phyloP scores from a whole-genome alignment of 768 basidiomycete species.

The Lactifluus volemus region DNA sequence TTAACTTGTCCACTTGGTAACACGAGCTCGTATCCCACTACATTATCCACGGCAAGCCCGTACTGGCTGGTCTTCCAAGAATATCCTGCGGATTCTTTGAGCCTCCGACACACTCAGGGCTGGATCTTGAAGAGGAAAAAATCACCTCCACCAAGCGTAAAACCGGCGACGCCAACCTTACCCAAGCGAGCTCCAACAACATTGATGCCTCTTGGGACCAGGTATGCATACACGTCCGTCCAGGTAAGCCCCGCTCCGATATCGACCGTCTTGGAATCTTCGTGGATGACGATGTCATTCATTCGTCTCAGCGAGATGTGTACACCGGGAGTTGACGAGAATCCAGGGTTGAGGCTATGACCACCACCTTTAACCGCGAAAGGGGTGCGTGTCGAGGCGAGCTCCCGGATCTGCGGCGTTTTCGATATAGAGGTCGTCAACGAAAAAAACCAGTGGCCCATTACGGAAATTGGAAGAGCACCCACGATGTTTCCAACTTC shows the following conservation, averaged over 20 bases:
- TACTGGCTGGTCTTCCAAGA: constrained; percentile 19
- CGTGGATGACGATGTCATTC: constrained; percentile 5
- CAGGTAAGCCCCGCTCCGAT: constrained; percentile 20
- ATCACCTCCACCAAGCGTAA: constrained; percentile 17
- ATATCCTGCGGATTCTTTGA: background rate
- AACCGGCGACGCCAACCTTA: constrained; percentile 21
- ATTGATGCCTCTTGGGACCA: constrained; percentile 15
- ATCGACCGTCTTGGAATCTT: constrained; percentile 1
- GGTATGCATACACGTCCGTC: constrained; percentile 20
- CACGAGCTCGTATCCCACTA: constrained; percentile 20
- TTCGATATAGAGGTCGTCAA: background rate
- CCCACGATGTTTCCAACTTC: constrained; percentile 18
- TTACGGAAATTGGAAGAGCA: background rate
- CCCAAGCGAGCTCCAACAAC: constrained; percentile 18
- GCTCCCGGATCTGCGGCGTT: background rate
- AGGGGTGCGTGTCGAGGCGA: background rate
- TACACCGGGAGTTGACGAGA: constrained; percentile 22
- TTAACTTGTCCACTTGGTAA: constrained; percentile 15
- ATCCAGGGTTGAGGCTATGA: constrained; percentile 18
- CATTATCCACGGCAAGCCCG: constrained; percentile 18
- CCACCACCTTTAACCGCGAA: constrained; percentile 22
- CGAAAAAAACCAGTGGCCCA: too few species aligned
- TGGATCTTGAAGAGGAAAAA: too few species aligned
- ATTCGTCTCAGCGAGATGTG: constrained; percentile 21
- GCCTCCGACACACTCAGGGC: background rate